Base-by-base conservation (phyloP, 345 rosid species). In the Rhizophora apiculata region DNA sequence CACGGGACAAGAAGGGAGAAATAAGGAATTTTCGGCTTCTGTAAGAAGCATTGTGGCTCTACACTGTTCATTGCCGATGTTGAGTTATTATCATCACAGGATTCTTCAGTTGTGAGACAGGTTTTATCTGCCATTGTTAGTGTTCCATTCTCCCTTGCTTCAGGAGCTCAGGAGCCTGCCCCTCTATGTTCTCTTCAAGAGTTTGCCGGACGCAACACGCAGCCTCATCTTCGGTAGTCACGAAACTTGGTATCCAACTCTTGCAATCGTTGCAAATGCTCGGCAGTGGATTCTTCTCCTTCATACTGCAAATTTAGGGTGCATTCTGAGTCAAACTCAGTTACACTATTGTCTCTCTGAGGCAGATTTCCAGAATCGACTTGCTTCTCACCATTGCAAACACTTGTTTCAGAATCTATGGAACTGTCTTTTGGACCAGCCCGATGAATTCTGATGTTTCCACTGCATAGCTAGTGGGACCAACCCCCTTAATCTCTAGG, bases 401-500 rank as follows among this genome's bases (percentile, higher is more conserved):
- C 48, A 60, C 83, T 81, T 21, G 65, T 74, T 68, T 83, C 94
- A 48, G 84, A 81, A 68, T 77, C 85, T 1, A 82, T 74, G 63
- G 87, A 85, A 22, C 81, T 69, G 75, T 84, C 88, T 70, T 85
- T 87, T 13, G 84, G 80, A 76, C 78, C 76, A 39, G 74, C n/a
- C n/a, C 77, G 31, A 72, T 58, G 21, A 83, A 73, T 74, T 82
- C 85, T 0, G 82, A 82, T 24, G 76, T 59, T 64, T 85, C 85
- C 64, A 76, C 39, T 20, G 69, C 56, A 68, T 69, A 82, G 74
- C 87, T 84, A 52, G 88, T 80, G 21, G 89, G 87, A 82, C 88
- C 91, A 11, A 86, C 86, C 73, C 82, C 83, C 79, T 87, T 86
- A 65, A 90, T 88, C 62, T 84, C 90, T 57, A 82, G 91, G 79